phyloP scores from a whole-genome alignment of 345 rosid genomes.

The Citrus medica region DNA sequence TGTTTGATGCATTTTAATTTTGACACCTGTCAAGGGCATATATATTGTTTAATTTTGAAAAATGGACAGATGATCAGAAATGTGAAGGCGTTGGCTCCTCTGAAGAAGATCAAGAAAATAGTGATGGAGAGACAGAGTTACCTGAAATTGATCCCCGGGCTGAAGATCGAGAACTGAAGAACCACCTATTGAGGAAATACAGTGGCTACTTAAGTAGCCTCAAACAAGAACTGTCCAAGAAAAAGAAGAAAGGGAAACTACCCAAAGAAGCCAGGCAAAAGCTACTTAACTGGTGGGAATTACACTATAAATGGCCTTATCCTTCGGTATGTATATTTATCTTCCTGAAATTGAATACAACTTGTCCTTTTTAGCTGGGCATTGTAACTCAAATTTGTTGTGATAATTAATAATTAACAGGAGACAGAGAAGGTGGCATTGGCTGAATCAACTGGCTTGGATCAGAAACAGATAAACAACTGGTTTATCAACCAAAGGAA shows the following conservation, averaged over 20 bases:
- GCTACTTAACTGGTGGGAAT: conserved; percentile 97
- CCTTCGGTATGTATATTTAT: conserved; percentile 62
- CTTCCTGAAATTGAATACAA: neutral
- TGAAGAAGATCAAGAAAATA: conserved; percentile 76
- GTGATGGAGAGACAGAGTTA: conserved; percentile 76
- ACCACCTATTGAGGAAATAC: conserved; percentile 82
- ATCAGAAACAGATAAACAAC: conserved; percentile 97
- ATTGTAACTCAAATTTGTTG: neutral
- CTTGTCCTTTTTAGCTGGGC: neutral
- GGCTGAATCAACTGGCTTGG: conserved; percentile 95
- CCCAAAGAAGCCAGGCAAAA: conserved; percentile 99
- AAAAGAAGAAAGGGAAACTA: conserved; percentile 96
- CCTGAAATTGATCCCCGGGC: conserved; percentile 92
- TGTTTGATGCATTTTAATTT: neutral
- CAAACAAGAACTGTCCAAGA: conserved; percentile 96
- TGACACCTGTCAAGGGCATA: too few species aligned
- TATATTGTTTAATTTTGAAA: neutral
- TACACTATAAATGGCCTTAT: conserved; percentile 99
- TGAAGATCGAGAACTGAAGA: conserved; percentile 92
- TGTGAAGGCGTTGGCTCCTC: conserved; percentile 82
- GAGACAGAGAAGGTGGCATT: conserved; percentile 94
- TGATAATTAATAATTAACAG: conserved; percentile 27
- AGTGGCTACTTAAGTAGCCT: conserved; percentile 95
- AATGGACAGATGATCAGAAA: conserved; percentile 60
- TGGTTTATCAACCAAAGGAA: conserved; percentile 99